phyloP scores from a whole-genome alignment of 305 asterid genomes.

The Rubia peregrina region DNA sequence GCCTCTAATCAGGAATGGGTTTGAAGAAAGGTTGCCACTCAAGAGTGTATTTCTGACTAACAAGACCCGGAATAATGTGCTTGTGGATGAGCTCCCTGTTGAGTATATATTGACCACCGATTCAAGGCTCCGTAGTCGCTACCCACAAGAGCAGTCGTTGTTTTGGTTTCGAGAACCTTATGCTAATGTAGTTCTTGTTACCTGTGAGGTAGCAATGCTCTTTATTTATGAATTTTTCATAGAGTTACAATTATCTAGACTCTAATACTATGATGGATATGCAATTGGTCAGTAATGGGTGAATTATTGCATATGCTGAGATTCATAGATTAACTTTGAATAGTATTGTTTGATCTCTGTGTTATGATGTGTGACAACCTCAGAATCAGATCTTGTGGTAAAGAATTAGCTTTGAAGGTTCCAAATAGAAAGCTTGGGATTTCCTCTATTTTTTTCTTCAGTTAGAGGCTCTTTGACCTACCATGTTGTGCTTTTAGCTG shows the following conservation, averaged over 20 bases:
- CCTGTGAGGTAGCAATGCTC: conserved; percentile 67
- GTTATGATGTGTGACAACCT: not conserved
- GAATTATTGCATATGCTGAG: not conserved
- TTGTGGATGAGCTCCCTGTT: conserved; percentile 75
- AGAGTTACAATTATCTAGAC: not conserved
- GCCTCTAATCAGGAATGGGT: conserved; percentile 72
- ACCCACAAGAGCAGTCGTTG: conserved; percentile 83
- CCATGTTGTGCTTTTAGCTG: not conserved
- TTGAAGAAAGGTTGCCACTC: conserved; percentile 81
- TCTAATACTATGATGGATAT: not conserved
- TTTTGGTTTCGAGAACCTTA: conserved; percentile 98
- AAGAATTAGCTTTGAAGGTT: not conserved
- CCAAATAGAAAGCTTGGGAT: not conserved
- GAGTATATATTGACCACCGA: conserved; percentile 93
- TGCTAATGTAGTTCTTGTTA: conserved; percentile 83
- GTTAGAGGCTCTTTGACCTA: not conserved
- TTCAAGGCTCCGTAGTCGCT: conserved; percentile 92
- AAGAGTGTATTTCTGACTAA: conserved; percentile 67
- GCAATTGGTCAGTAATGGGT: not conserved
- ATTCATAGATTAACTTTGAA: not conserved
- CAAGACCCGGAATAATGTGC: conserved; percentile 88
- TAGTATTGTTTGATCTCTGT: not conserved
- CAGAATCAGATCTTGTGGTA: not conserved
- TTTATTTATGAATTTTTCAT: not conserved
- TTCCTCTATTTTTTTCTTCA: not conserved